Conservation (phyloP, 352 stramenopile genomes). For the Phytophthora palmivora region DNA sequence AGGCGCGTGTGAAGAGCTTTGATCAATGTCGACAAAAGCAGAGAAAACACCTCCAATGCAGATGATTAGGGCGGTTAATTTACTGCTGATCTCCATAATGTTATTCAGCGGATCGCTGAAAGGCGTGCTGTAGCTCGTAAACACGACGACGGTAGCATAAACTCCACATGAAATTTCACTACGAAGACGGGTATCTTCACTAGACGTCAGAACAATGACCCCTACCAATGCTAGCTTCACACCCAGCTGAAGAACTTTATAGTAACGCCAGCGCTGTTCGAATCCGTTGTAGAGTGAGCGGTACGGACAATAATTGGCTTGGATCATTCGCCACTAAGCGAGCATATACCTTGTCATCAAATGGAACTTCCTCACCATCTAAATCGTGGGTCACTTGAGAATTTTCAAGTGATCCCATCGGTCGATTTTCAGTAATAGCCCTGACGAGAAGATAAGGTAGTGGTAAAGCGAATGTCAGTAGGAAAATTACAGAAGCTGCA, state of each 20-base stretch:
- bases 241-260: constrained; percentile 50
- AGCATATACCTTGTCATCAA: constrained; percentile 54
- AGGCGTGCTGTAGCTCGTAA: constrained; percentile 51
- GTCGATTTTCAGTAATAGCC: constrained; percentile 42
- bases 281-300: constrained; percentile 56
- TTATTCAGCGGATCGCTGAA: constrained; percentile 61
- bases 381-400: constrained; percentile 45
- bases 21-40: constrained; percentile 27
- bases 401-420: constrained; percentile 44
- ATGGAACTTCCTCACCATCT: constrained; percentile 42
- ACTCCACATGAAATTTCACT: not conserved
- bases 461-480: constrained; percentile 40
- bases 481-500: constrained; percentile 30
- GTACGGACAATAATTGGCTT: constrained; percentile 50
- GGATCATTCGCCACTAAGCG: constrained; percentile 42
- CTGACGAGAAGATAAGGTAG: constrained; percentile 36
- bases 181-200: not conserved
- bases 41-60: constrained; percentile 40
- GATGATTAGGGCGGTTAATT: constrained; percentile 43
- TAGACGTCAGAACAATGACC: constrained; percentile 34
- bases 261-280: constrained; percentile 49
- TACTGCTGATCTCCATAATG: constrained; percentile 55
- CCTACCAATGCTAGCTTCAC: constrained; percentile 48
- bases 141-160: constrained; percentile 20
- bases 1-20: constrained; percentile 12